These are phyloP conservation scores for Dillenia turbinata DNA, from an alignment of 164 flowering plant genomes.

Conservation along the genomic window DNA sequence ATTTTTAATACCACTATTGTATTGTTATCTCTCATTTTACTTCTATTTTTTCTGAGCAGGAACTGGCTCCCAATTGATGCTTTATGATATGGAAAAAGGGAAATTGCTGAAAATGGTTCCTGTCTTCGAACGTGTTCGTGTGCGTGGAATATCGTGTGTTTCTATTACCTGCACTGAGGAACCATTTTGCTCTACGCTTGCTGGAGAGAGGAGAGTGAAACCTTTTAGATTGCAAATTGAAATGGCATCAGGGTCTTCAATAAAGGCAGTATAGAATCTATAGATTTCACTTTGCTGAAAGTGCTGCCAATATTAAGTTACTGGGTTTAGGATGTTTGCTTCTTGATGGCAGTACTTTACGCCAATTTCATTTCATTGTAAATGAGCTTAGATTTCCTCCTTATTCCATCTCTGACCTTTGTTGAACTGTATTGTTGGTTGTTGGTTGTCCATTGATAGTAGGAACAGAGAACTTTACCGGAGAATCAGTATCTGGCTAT, in stretches of 20 bases:
- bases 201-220: slow-evolving; percentile 79
- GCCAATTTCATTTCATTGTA: not conserved
- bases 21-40: not conserved
- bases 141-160: slow-evolving; percentile 65
- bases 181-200: slow-evolving; percentile 14
- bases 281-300: slow-evolving; percentile 31
- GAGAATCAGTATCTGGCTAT: slow-evolving; percentile 47
- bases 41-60: slow-evolving; percentile 32
- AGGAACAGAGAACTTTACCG: slow-evolving; percentile 23
- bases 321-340: slow-evolving; percentile 85
- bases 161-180: slow-evolving; percentile 9
- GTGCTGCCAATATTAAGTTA: slow-evolving; percentile 60
- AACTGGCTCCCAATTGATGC: slow-evolving; percentile 74
- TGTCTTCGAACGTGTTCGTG: slow-evolving; percentile 80
- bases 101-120: slow-evolving; percentile 38
- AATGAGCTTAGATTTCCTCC: not conserved
- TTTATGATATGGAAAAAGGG: slow-evolving; percentile 52
- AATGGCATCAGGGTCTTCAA: slow-evolving; percentile 5
- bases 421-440: slow-evolving; percentile 6
- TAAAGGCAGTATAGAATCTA: slow-evolving; percentile 5
- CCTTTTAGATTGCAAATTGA: slow-evolving; percentile 37
- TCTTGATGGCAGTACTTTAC: slow-evolving; percentile 52
- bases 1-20: too few relatives aligned
- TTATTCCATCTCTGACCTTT: not conserved
- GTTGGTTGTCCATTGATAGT: slow-evolving; percentile 16